Percentiles rank a stretch among this genome's conserved stretches.
Conservation (phyloP, 2,329 filamentous ascomycete species). For the Camptophora hylomeconis region DNA sequence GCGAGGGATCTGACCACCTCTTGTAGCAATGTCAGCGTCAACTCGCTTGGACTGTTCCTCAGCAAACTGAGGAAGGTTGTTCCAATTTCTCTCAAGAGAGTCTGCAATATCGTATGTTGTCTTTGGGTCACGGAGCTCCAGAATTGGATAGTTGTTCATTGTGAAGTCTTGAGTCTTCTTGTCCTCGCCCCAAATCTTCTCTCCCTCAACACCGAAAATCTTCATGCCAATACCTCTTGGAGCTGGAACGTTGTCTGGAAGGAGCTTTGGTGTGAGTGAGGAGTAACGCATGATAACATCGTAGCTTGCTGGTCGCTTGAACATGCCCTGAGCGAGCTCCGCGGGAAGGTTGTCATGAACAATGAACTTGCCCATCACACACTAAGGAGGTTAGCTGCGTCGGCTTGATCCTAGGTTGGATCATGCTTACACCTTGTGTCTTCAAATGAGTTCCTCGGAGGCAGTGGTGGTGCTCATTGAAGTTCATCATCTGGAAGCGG, state of each 20-base stretch:
- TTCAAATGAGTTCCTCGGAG: slow-evolving; percentile 12
- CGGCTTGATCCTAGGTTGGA: background rate
- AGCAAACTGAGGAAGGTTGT: slow-evolving; percentile 10
- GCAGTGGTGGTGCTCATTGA: slow-evolving; percentile 13
- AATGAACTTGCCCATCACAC: slow-evolving; percentile 13
- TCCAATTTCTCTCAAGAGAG: slow-evolving; percentile 11
- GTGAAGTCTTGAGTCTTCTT: slow-evolving; percentile 14
- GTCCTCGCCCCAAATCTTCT: slow-evolving; percentile 14
- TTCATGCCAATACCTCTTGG: slow-evolving; percentile 13
- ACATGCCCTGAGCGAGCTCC: slow-evolving; percentile 14
- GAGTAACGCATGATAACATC: slow-evolving; percentile 15
- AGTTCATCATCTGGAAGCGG: slow-evolving; percentile 14
- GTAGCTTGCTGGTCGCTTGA: slow-evolving; percentile 10
- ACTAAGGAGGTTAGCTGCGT: slow-evolving; percentile 4
- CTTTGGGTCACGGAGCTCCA: slow-evolving; percentile 9
- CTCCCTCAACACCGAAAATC: slow-evolving; percentile 12
- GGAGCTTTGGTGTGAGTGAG: slow-evolving; percentile 12
- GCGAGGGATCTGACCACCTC: slow-evolving; percentile 7
- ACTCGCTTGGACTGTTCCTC: slow-evolving; percentile 8
- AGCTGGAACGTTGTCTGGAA: slow-evolving; percentile 11
- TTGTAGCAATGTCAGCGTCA: slow-evolving; percentile 9
- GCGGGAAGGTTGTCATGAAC: slow-evolving; percentile 10
- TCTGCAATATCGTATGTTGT: slow-evolving; percentile 12
- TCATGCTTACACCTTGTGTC: slow-evolving; percentile 10
- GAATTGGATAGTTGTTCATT: slow-evolving; percentile 13